phyloP scores from a whole-genome alignment of 352 stramenopile genomes.

The Phytophthora pseudosyringae region DNA sequence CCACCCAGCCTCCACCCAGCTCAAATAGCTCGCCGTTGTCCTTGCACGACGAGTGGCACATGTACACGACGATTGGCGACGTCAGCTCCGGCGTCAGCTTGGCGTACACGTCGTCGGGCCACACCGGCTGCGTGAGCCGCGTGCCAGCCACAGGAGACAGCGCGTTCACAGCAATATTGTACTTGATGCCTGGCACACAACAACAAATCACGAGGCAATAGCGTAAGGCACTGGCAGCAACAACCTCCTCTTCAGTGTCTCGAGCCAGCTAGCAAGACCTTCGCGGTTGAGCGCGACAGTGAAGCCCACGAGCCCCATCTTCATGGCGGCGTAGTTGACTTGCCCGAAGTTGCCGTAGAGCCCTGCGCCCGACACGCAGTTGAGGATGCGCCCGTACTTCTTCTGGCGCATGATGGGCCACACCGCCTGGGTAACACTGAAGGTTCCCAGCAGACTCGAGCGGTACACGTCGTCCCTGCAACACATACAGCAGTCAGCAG shows the following conservation, averaged over 20 bases:
- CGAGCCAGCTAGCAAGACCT: slow-evolving; percentile 32
- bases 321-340: slow-evolving; percentile 81
- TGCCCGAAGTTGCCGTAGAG: slow-evolving; percentile 85
- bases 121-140: slow-evolving; percentile 68
- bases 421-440: slow-evolving; percentile 66
- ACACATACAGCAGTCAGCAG: not conserved
- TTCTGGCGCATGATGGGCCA: slow-evolving; percentile 77
- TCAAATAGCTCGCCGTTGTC: slow-evolving; percentile 67
- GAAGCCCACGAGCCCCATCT: slow-evolving; percentile 77
- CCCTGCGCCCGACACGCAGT: slow-evolving; percentile 67
- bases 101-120: slow-evolving; percentile 63
- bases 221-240: slow-evolving; percentile 6
- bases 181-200: slow-evolving; percentile 59
- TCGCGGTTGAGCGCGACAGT: slow-evolving; percentile 73
- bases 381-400: slow-evolving; percentile 77
- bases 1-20: slow-evolving; percentile 71
- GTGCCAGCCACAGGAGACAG: slow-evolving; percentile 73
- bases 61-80: slow-evolving; percentile 67
- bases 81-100: slow-evolving; percentile 70
- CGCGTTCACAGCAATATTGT: slow-evolving; percentile 79
- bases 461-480: slow-evolving; percentile 67
- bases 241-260: not conserved
- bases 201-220: slow-evolving; percentile 2
- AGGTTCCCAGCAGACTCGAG: slow-evolving; percentile 64
- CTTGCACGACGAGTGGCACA: slow-evolving; percentile 62